A percentile compares a stretch with the other conserved stretches of the same genome.
phyloP scores from a whole-genome alignment of 495 filamentous ascomycete genomes.

The Penicillium coffeae region DNA sequence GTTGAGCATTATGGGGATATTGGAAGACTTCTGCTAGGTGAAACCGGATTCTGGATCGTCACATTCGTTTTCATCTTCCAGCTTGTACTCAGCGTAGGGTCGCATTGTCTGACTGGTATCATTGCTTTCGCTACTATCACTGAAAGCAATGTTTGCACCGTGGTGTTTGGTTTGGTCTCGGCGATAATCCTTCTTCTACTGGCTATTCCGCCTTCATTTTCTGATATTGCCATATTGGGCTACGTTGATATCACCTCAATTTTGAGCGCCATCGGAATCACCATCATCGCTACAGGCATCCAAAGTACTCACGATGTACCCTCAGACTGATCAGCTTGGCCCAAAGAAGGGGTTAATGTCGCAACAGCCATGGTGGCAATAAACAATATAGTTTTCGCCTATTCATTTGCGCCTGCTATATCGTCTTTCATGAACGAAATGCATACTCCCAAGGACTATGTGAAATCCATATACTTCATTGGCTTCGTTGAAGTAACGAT shows the following conservation, averaged over 20 bases:
- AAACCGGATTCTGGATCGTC: constrained; percentile 54
- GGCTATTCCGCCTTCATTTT: constrained; percentile 51
- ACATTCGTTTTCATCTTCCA: constrained; percentile 54
- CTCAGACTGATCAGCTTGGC: constrained; percentile 25
- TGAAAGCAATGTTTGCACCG: constrained; percentile 53
- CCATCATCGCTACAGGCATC: background rate
- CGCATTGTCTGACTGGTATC: constrained; percentile 63
- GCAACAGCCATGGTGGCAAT: constrained; percentile 61
- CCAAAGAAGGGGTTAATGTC: constrained; percentile 41
- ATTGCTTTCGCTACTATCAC: constrained; percentile 61
- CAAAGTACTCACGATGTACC: background rate
- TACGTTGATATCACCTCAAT: background rate
- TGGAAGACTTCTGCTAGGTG: constrained; percentile 55
- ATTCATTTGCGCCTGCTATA: constrained; percentile 56
- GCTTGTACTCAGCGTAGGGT: constrained; percentile 61
- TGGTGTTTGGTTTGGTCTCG: constrained; percentile 58
- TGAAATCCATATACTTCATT: constrained; percentile 55
- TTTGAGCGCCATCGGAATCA: background rate
- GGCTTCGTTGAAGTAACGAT: constrained; percentile 12
- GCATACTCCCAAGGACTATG: constrained; percentile 57
- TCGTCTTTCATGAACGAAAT: constrained; percentile 70
- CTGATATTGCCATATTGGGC: constrained; percentile 50
- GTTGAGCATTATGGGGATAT: constrained; percentile 62
- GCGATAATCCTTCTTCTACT: constrained; percentile 54
- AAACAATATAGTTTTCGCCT: constrained; percentile 65